Evolutionary conservation across 495 filamentous ascomycete species (phyloP).

Genomic region (Hypoxylon rickii): DNA sequence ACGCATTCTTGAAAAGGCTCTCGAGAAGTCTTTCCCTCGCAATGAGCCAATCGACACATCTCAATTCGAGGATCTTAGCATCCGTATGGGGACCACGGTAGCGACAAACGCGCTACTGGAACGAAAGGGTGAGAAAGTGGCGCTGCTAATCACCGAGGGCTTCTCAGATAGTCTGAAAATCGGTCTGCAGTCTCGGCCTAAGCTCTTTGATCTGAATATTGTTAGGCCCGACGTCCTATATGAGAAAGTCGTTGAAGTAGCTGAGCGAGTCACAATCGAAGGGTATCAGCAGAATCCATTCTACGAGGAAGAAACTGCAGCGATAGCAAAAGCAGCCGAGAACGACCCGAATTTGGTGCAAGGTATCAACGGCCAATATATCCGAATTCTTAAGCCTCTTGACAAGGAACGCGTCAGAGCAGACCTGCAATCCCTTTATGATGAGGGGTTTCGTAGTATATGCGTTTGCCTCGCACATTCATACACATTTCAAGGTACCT

Average conservation of each 20-base stretch:
- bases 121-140: slow-evolving; percentile 87
- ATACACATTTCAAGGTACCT: slow-evolving; percentile 42
- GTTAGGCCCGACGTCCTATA: slow-evolving; percentile 76
- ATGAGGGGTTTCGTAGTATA: slow-evolving; percentile 19
- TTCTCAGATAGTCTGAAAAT: slow-evolving; percentile 91
- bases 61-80: slow-evolving; percentile 53
- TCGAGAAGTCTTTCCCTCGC: slow-evolving; percentile 19
- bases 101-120: slow-evolving; percentile 88
- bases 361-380: slow-evolving; percentile 4
- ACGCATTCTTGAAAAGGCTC: slow-evolving; percentile 28
- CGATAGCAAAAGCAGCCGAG: slow-evolving; percentile 4
- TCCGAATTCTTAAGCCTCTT: slow-evolving; percentile 23
- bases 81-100: slow-evolving; percentile 87
- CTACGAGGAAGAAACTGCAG: neutral
- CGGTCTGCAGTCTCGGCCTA: slow-evolving; percentile 77
- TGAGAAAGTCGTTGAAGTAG: slow-evolving; percentile 72
- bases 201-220: slow-evolving; percentile 79
- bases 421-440: slow-evolving; percentile 22
- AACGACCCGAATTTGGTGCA: slow-evolving; percentile 10
- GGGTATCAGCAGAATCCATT: slow-evolving; percentile 6
- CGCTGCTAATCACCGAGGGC: slow-evolving; percentile 84
- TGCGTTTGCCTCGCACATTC: slow-evolving; percentile 66
- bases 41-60: slow-evolving; percentile 25
- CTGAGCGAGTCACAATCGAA: slow-evolving; percentile 62
- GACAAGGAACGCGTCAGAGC: slow-evolving; percentile 15